Conservation (phyloP, 805 yeast species). For the Kodamaea restingae region DNA sequence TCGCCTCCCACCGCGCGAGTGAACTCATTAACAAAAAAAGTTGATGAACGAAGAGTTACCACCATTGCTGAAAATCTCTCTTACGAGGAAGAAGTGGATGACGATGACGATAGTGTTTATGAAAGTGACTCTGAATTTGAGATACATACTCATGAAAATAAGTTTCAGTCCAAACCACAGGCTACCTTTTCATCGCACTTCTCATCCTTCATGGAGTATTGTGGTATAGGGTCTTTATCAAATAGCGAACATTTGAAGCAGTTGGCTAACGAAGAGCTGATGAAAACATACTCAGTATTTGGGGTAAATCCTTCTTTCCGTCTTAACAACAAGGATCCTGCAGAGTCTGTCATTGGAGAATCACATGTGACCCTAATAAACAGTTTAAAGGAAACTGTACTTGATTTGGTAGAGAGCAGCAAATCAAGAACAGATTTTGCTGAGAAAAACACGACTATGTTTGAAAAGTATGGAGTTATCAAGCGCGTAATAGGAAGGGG, state of each 20-base stretch:
- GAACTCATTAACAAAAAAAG: constrained; percentile 7
- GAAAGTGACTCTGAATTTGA: constrained; percentile 19
- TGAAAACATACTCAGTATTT: constrained; percentile 29
- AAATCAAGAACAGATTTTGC: constrained; percentile 11
- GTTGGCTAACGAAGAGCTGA: constrained; percentile 32
- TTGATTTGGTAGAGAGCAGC: constrained; percentile 12
- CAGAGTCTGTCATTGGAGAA: constrained; percentile 28
- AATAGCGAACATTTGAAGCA: constrained; percentile 15
- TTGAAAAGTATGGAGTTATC: constrained; percentile 32
- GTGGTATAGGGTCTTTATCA: constrained; percentile 23
- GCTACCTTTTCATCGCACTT: constrained; percentile 20
- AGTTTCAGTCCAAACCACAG: constrained; percentile 13
- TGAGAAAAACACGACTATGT: constrained; percentile 21
- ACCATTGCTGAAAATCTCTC: constrained; percentile 25
- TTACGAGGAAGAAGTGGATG: constrained; percentile 9
- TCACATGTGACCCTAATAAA: constrained; percentile 24
- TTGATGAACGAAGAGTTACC: constrained; percentile 14
- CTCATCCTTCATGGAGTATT: constrained; percentile 31
- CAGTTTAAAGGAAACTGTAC: constrained; percentile 17
- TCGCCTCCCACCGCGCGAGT: not conserved
- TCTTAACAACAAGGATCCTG: constrained; percentile 14
- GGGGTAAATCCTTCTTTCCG: constrained; percentile 9
- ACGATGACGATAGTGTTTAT: constrained; percentile 8
- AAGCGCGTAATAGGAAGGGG: constrained; percentile 41
- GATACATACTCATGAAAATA: constrained; percentile 26